Base-by-base conservation (phyloP, 768 basidiomycete genomes). In the Mycena floridula region DNA sequence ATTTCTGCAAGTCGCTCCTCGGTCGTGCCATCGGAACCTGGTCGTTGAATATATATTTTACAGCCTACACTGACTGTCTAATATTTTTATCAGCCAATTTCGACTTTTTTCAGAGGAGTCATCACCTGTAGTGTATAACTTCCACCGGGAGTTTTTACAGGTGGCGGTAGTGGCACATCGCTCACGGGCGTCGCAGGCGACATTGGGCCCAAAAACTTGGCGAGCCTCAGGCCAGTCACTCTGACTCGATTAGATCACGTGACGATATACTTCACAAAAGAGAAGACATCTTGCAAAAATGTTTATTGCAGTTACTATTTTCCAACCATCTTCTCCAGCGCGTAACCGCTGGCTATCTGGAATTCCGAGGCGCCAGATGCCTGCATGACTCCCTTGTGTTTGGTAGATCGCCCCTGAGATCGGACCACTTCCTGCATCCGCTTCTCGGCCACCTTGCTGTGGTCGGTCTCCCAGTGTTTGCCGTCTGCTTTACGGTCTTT, bases 1-100 rank as follows among this genome's bases (percentile, higher is more conserved):
- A 99, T 85, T 69, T 99, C 96, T 12, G 94, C 96, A 42, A 93
- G 80, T 38, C 95, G 86, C 58, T 96, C 90, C 66, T 97, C 94
- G 37, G 70, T 66, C 54, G 81, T 70, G 37, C 85, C 89, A 55
- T 84, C 81, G 37, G 82, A 65, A 35, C 77, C 78, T 48, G 85
- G 83, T 52, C 95, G 85, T 35, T 79, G 80, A 53, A 95, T 89
- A 67, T 85, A 93, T 60, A 99, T 79, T 70, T 97, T 97, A 72
- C 94, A 97, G 45, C 96, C 96, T 56, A 93, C 88, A 48, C 81
- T 76, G 54, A 97, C 82, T 26, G 82, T 85, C 93, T 92, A 62
- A 37, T 11, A 35, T 55, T 48, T 47, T 46, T 52, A 48, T 43
- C 16, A 25, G 8, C 20, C 8, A 22, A 20, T 37, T 66, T 56